Percentiles rank a stretch among this genome's conserved stretches.
Evolutionary conservation across 2,329 filamentous ascomycete species (phyloP).

Genomic region (Didymella glomerata): DNA sequence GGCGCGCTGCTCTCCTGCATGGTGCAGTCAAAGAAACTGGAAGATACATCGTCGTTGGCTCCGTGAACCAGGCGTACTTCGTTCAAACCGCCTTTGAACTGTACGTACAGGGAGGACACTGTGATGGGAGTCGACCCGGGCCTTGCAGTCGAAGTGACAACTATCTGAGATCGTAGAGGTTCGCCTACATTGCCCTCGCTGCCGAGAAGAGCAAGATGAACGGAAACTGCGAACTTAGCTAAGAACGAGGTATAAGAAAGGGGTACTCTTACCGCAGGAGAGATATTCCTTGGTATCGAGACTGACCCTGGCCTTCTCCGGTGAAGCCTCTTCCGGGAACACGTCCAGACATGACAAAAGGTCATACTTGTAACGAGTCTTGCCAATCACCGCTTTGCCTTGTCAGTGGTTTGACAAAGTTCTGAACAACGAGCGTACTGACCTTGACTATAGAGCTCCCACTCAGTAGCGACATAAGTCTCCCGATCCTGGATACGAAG

Average conservation of each 20-base stretch:
- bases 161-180: conserved; percentile 63
- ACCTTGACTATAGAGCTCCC: conserved; percentile 61
- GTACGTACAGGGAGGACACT: conserved; percentile 59
- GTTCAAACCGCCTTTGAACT: conserved; percentile 60
- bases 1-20: conserved; percentile 40
- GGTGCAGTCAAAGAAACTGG: conserved; percentile 32
- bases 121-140: conserved; percentile 56
- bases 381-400: conserved; percentile 41
- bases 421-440: conserved; percentile 3
- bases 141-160: conserved; percentile 60
- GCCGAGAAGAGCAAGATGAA: conserved; percentile 62
- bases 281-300: conserved; percentile 59
- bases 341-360: conserved; percentile 57
- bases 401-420: conserved; percentile 21
- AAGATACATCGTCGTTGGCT: conserved; percentile 23
- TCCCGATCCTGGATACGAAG: conserved; percentile 56
- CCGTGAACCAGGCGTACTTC: conserved; percentile 45
- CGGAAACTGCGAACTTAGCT: conserved; percentile 53
- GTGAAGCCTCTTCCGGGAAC: conserved; percentile 45
- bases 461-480: conserved; percentile 62
- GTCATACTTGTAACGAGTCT: conserved; percentile 53
- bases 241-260: conserved; percentile 27
- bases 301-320: conserved; percentile 55
- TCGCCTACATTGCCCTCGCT: conserved; percentile 68
- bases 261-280: conserved; percentile 58